phyloP scores from a whole-genome alignment of 148 eudicot genomes.

The Arctostaphylos glauca region DNA sequence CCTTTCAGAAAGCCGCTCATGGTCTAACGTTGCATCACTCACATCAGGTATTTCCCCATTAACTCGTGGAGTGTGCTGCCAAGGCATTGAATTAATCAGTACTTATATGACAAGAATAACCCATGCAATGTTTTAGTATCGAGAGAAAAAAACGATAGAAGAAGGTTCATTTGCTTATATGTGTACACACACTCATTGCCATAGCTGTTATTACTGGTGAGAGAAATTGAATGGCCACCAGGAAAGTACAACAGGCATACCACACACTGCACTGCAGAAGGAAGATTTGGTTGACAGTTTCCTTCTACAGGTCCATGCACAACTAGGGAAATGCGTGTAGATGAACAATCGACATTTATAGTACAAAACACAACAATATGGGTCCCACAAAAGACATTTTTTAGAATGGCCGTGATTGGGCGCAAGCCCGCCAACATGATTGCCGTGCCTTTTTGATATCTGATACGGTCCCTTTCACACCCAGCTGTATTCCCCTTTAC shows the following conservation, averaged over 20 bases:
- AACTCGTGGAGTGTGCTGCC: slow-evolving; percentile 76
- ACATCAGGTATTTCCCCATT: slow-evolving; percentile 56
- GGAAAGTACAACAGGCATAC: neutral
- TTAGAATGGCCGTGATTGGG: neutral
- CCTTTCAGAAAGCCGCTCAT: slow-evolving; percentile 60
- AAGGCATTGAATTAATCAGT: slow-evolving; percentile 21
- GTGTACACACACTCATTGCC: neutral
- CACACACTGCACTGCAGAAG: neutral
- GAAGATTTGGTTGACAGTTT: neutral
- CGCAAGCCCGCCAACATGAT: neutral
- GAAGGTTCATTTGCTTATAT: neutral
- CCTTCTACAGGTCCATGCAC: neutral
- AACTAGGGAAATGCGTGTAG: neutral
- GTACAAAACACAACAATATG: neutral
- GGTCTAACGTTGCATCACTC: slow-evolving; percentile 68
- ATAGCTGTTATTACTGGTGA: neutral
- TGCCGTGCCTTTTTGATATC: neutral
- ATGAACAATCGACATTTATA: neutral
- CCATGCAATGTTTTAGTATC: neutral
- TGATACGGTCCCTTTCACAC: neutral
- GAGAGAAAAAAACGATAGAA: neutral
- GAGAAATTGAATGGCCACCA: neutral
- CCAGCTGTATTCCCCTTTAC: neutral
- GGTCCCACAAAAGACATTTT: neutral
- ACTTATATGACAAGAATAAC: slow-evolving; percentile 3